Percentiles rank a stretch among this genome's conserved stretches.
phyloP scores from a whole-genome alignment of 441 rosid species.

The Codiaeum variegatum region DNA sequence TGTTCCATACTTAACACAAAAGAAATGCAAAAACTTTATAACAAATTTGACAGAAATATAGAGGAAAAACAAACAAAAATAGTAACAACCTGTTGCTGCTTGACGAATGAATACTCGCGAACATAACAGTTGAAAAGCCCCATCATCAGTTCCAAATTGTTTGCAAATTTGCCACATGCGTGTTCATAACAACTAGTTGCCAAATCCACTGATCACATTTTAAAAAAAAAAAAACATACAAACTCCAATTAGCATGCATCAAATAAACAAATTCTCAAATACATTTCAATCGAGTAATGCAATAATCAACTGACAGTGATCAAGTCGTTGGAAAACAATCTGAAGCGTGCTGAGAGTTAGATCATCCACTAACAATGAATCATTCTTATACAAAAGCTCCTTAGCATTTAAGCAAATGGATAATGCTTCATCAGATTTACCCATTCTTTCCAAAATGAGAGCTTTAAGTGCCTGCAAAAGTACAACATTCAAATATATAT shows the following conservation, averaged over 20 bases:
- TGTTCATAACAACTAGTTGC: slow-evolving; percentile 93
- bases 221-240: not conserved
- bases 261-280: not conserved
- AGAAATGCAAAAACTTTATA: slow-evolving; percentile 8
- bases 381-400: slow-evolving; percentile 69
- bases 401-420: slow-evolving; percentile 67
- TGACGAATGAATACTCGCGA: slow-evolving; percentile 91
- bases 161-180: slow-evolving; percentile 74
- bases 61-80: not conserved
- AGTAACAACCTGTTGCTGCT: slow-evolving; percentile 89
- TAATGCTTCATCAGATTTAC: slow-evolving; percentile 76
- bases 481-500: not conserved
- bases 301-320: slow-evolving; percentile 57
- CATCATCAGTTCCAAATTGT: slow-evolving; percentile 88
- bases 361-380: slow-evolving; percentile 82
- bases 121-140: slow-evolving; percentile 98
- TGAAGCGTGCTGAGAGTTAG: slow-evolving; percentile 96
- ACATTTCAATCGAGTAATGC: not conserved
- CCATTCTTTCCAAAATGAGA: slow-evolving; percentile 81
- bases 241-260: not conserved
- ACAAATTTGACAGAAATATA: not conserved
- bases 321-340: slow-evolving; percentile 88
- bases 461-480: slow-evolving; percentile 75
- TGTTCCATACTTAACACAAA: not conserved
- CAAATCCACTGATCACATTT: slow-evolving; percentile 64